A percentile compares a stretch with the other conserved stretches of the same genome.
Evolutionary conservation across 2,329 filamentous ascomycete species (phyloP).

Genomic region (Cercospora sojina): DNA sequence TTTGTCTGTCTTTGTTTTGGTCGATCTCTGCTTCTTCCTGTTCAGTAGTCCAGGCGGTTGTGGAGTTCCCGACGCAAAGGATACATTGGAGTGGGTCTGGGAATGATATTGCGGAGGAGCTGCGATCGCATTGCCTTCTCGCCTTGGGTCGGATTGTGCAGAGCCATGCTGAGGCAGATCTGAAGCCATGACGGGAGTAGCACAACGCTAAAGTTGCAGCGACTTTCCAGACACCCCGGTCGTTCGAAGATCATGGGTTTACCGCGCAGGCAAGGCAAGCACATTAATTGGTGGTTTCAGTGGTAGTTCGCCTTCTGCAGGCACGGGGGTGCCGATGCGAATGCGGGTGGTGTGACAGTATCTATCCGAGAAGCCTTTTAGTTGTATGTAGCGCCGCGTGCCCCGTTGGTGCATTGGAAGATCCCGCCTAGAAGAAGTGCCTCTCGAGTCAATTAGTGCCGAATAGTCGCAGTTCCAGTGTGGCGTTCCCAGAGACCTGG

Average conservation of each 20-base stretch:
- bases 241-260: constrained; percentile 7
- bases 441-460: constrained; percentile 6
- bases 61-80: constrained; percentile 24
- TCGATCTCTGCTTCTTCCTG: constrained; percentile 34
- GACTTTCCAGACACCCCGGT: constrained; percentile 12
- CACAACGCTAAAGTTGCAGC: constrained; percentile 21
- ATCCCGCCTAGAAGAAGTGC: background rate
- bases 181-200: constrained; percentile 23
- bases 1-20: constrained; percentile 44
- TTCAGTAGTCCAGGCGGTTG: constrained; percentile 22
- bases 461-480: constrained; percentile 13
- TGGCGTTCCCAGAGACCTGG: constrained; percentile 17
- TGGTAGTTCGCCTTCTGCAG: background rate
- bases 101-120: constrained; percentile 15
- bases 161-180: constrained; percentile 16
- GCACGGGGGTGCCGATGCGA: background rate
- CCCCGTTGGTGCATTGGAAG: background rate
- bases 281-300: background rate
- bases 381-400: constrained; percentile 4
- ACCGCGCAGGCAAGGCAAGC: background rate
- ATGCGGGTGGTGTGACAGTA: constrained; percentile 1
- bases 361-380: background rate
- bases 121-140: constrained; percentile 17
- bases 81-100: constrained; percentile 21
- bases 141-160: constrained; percentile 18